Evolutionary conservation across 140 eudicot species (phyloP).

Genomic region (Bidens hawaiensis): DNA sequence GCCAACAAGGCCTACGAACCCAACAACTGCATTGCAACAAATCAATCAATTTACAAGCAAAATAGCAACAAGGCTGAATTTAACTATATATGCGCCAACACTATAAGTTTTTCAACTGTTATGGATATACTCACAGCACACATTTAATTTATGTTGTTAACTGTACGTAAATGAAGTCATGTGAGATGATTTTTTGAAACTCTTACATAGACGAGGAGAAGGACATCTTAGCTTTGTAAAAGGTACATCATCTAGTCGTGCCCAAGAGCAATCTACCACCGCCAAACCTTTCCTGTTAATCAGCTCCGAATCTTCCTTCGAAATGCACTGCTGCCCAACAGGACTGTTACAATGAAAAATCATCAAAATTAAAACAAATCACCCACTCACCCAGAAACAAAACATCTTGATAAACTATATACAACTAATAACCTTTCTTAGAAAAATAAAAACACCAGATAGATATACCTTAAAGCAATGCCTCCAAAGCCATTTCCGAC

Average conservation of each 20-base stretch:
- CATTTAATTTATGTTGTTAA: constrained; percentile 2
- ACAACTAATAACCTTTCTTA: neutral
- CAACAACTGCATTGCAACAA: constrained; percentile 39
- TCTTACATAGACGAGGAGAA: constrained; percentile 91
- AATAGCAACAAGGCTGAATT: neutral
- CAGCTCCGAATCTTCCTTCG: constrained; percentile 74
- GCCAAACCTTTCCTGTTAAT: constrained; percentile 81
- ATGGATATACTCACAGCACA: neutral
- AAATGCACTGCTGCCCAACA: constrained; percentile 89
- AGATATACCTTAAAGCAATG: constrained; percentile 61
- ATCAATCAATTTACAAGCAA: constrained; percentile 18
- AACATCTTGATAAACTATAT: neutral
- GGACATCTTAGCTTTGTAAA: constrained; percentile 86
- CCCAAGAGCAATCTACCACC: constrained; percentile 99
- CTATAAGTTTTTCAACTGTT: neutral
- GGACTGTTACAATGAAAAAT: constrained; percentile 49
- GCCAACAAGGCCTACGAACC: too few relatives aligned
- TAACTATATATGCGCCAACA: neutral
- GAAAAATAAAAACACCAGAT: neutral
- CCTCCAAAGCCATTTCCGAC: constrained; percentile 94
- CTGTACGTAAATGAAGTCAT: neutral
- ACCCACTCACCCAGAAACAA: constrained; percentile 9
- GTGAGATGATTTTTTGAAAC: constrained; percentile 6
- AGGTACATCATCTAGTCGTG: constrained; percentile 92
- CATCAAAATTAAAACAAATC: constrained; percentile 13